Evolutionary conservation across 2,329 filamentous ascomycete genomes (phyloP), one percentile per base, ranked within the genome.

Genomic region (Paracamarosporium sp.): DNA sequence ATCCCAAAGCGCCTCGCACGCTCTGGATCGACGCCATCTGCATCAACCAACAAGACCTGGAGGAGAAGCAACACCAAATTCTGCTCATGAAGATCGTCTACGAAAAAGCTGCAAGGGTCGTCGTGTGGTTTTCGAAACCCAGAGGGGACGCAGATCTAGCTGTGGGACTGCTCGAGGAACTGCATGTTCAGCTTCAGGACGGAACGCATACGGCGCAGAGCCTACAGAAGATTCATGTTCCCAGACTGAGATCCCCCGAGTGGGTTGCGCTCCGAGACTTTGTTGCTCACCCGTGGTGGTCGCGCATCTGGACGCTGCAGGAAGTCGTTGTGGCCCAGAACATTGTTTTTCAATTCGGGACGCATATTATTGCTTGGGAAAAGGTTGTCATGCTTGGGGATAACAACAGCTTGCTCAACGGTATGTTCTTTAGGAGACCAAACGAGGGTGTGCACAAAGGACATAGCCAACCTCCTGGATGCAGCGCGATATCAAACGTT

Each of bases 11-110:
- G n/a, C 5, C 3, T n/a, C 22, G 43, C 8, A 30, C 25, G 4
- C 6, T 55, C 15, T 60, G 55, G 57, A 57, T 57, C 7, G 57
- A 60, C 40, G 47, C 47, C 3, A 50, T 57, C n/a, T 57, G 55
- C 35, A 57, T 57, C 22, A 57, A 57, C 45, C 57, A 60, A 44
- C 13, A 31, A 9, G 41, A 53, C 11, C 5, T 11, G 2, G 5
- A 13, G 1, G 53, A 50, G 31, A 45, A 46, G 22, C 17, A 15
- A 7, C 20, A 50, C 11, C 57, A 60, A 25, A 33, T 60, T n/a
- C 24, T 3, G 31, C 31, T 57, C 12, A 54, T 60, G 54, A 38
- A 38, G 13, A 15, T 4, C 12, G 52, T 56, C 40, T 55, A 55
- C 22, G 13, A 15, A 2, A 22, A 27, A 12, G 53, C 53, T 3